Conservation (phyloP, 2,329 filamentous ascomycete genomes). For the Drechslera avenae region DNA sequence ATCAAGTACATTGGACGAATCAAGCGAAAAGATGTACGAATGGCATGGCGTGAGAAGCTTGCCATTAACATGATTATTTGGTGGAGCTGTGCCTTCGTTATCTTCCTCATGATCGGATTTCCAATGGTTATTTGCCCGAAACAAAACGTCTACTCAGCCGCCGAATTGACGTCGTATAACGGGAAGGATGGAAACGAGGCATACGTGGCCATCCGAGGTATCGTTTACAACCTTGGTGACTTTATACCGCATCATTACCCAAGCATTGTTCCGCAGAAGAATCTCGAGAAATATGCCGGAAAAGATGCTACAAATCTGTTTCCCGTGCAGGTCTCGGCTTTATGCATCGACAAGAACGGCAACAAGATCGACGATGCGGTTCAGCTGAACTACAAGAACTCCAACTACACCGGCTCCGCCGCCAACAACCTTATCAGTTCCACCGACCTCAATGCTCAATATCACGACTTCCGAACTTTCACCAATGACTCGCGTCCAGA, state of each 20-base stretch:
- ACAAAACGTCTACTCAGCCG: constrained; percentile 82
- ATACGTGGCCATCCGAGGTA: constrained; percentile 83
- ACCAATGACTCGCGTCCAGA: constrained; percentile 82
- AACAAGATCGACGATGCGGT: constrained; percentile 68
- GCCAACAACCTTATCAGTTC: constrained; percentile 67
- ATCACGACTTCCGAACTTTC: constrained; percentile 90
- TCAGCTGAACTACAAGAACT: constrained; percentile 80
- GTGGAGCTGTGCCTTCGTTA: constrained; percentile 75
- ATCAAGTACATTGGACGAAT: constrained; percentile 80
- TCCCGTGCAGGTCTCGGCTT: constrained; percentile 89
- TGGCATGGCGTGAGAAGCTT: constrained; percentile 95
- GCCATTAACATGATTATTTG: constrained; percentile 99
- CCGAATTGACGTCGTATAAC: constrained; percentile 75
- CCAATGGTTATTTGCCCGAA: constrained; percentile 87
- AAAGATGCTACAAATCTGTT: constrained; percentile 87
- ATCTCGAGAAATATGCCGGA: constrained; percentile 81
- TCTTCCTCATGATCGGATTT: constrained; percentile 90
- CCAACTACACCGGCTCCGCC: constrained; percentile 68
- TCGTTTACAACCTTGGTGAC: constrained; percentile 80
- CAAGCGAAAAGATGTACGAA: constrained; percentile 87
- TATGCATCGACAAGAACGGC: constrained; percentile 79
- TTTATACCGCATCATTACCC: constrained; percentile 84
- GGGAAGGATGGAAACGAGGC: constrained; percentile 69
- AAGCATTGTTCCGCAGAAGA: constrained; percentile 62
- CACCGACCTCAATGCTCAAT: constrained; percentile 74